A percentile compares a stretch with the other conserved stretches of the same genome.
phyloP scores from a whole-genome alignment of 805 yeast species.

The Grigorovia jiainica region DNA sequence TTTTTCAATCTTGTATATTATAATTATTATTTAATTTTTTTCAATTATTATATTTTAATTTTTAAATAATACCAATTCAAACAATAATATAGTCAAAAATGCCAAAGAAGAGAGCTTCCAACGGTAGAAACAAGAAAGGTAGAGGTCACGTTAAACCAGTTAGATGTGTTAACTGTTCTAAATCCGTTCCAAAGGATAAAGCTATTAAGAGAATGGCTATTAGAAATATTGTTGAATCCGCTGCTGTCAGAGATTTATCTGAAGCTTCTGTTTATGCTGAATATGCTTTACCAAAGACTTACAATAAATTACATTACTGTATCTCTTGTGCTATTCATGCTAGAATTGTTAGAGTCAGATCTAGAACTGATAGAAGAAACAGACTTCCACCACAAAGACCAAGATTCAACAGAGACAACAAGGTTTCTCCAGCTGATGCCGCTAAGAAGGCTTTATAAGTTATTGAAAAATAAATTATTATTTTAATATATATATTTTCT shows the following conservation, averaged over 20 bases:
- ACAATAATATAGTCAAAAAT: conserved; percentile 35
- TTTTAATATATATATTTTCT: background rate
- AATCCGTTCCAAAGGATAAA: conserved; percentile 99
- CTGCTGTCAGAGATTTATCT: conserved; percentile 98
- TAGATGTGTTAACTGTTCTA: conserved; percentile 99
- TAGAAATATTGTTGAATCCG: conserved; percentile 99
- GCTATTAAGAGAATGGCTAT: conserved; percentile 99
- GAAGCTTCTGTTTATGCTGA: conserved; percentile 99
- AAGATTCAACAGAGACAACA: conserved; percentile 95
- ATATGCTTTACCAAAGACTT: conserved; percentile 98
- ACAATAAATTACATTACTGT: conserved; percentile 99
- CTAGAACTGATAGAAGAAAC: conserved; percentile 96
- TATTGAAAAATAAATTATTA: conserved; percentile 1
- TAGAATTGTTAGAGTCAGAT: conserved; percentile 99
- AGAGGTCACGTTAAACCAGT: conserved; percentile 99
- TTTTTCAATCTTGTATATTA: too few relatives aligned
- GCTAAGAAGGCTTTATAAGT: conserved; percentile 79
- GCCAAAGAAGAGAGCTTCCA: conserved; percentile 99
- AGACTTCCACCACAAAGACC: conserved; percentile 99
- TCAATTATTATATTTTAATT: too few relatives aligned
- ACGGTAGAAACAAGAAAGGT: conserved; percentile 99
- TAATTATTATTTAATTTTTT: too few relatives aligned
- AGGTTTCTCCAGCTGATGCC: conserved; percentile 94
- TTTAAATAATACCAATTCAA: background rate
- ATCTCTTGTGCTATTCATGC: conserved; percentile 99